Percentiles rank a stretch among this genome's conserved stretches.
These are phyloP conservation scores for Talaromyces sp. DNA, from an alignment of 2,329 filamentous ascomycete species.

Conservation along the genomic window DNA sequence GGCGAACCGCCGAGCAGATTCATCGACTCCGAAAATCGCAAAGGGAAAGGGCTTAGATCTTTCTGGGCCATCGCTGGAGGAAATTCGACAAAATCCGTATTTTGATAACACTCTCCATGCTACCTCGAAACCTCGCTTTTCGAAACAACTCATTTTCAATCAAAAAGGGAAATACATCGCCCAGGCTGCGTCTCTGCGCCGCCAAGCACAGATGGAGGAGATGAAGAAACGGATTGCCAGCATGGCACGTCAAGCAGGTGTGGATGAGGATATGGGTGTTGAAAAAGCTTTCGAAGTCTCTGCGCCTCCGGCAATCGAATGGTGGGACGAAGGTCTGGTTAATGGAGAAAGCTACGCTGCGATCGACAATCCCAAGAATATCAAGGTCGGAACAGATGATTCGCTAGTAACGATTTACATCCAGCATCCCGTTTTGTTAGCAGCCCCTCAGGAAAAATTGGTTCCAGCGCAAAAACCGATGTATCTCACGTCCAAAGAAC, in stretches of 20 bases:
- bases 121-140: slow-evolving; percentile 59
- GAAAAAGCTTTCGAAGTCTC: slow-evolving; percentile 87
- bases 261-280: slow-evolving; percentile 82
- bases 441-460: slow-evolving; percentile 85
- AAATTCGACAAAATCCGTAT: slow-evolving; percentile 69
- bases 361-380: slow-evolving; percentile 57
- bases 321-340: slow-evolving; percentile 92
- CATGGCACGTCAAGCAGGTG: slow-evolving; percentile 79
- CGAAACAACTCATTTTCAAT: slow-evolving; percentile 80
- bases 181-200: slow-evolving; percentile 80
- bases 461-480: slow-evolving; percentile 76
- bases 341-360: slow-evolving; percentile 68
- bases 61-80: slow-evolving; percentile 52
- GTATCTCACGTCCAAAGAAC: slow-evolving; percentile 85
- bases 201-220: slow-evolving; percentile 81
- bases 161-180: slow-evolving; percentile 96
- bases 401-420: slow-evolving; percentile 85
- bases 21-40: slow-evolving; percentile 25
- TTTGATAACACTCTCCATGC: slow-evolving; percentile 65
- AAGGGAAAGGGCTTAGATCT: slow-evolving; percentile 50
- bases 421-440: slow-evolving; percentile 85
- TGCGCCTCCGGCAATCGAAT: slow-evolving; percentile 80
- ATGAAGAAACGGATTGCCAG: slow-evolving; percentile 93
- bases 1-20: slow-evolving; percentile 49
- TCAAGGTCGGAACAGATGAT: slow-evolving; percentile 73